phyloP scores from a whole-genome alignment of 805 yeast genomes.

The Myxozyma neotropica region DNA sequence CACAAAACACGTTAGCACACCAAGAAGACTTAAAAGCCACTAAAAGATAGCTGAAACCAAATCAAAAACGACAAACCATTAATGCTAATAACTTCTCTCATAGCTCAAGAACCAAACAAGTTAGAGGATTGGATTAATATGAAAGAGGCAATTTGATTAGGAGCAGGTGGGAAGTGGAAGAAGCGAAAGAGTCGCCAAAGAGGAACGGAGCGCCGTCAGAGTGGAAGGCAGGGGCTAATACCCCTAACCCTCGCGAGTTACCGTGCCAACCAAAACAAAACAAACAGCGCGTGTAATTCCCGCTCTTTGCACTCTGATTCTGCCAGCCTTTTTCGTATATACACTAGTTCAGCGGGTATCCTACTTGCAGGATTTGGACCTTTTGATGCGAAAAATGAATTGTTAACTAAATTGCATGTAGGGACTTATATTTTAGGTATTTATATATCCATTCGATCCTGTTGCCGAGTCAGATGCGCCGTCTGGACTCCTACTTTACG shows the following conservation, averaged over 20 bases:
- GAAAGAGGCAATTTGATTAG: not conserved
- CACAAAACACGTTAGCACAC: constrained; percentile 20
- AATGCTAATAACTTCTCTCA: constrained; percentile 93
- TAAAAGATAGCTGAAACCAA: not conserved
- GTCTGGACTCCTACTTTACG: too few species aligned
- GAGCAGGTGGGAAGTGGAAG: not conserved
- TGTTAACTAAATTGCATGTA: too few species aligned
- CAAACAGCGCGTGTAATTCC: constrained; percentile 20
- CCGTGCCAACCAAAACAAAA: constrained; percentile 27
- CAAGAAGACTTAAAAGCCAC: too few species aligned
- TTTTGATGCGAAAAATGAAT: too few species aligned
- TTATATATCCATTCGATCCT: too few species aligned
- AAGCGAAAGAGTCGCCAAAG: not conserved
- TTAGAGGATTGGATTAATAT: not conserved
- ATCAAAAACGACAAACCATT: constrained; percentile 56
- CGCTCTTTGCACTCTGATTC: not conserved
- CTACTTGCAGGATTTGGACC: too few species aligned
- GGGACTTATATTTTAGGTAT: too few species aligned
- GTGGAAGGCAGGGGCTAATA: constrained; percentile 18
- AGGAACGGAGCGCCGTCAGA: not conserved
- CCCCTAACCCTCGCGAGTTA: constrained; percentile 22
- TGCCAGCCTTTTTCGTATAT: not conserved
- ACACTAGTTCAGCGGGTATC: too few species aligned
- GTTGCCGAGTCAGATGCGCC: too few species aligned
- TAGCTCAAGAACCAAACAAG: constrained; percentile 36